A percentile compares a stretch with the other conserved stretches of the same genome.
Conservation (phyloP, 2,329 filamentous ascomycete species). For the Trichoderma endophyticum region DNA sequence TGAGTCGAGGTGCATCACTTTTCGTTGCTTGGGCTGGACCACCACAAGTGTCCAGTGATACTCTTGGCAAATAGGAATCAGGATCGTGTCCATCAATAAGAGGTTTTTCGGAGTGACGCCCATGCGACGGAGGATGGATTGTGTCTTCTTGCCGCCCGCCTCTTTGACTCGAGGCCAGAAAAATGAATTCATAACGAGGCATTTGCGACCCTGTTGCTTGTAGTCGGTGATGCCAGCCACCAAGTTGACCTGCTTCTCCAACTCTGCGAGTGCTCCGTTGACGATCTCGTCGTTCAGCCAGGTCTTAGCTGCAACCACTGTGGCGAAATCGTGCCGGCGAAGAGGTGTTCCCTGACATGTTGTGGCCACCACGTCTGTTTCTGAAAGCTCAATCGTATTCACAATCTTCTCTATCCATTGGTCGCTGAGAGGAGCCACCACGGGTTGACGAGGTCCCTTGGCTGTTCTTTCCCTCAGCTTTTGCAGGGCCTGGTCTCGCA, state of each 20-base stretch:
- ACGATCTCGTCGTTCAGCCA: slow-evolving; percentile 81
- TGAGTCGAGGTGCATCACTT: slow-evolving; percentile 68
- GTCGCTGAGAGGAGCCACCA: slow-evolving; percentile 30
- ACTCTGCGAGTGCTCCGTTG: slow-evolving; percentile 60
- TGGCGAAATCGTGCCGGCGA: slow-evolving; percentile 58
- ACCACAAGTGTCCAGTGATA: slow-evolving; percentile 71
- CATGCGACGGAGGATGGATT: slow-evolving; percentile 55
- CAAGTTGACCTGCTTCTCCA: slow-evolving; percentile 58
- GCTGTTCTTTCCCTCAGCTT: slow-evolving; percentile 23
- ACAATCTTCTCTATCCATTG: slow-evolving; percentile 25
- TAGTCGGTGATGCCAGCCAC: slow-evolving; percentile 50
- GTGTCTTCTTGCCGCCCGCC: slow-evolving; percentile 45
- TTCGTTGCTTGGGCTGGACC: slow-evolving; percentile 58
- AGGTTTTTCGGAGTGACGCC: slow-evolving; percentile 60
- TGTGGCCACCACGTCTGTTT: slow-evolving; percentile 36
- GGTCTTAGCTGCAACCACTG: slow-evolving; percentile 50
- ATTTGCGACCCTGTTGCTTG: slow-evolving; percentile 52
- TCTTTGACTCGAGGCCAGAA: slow-evolving; percentile 58
- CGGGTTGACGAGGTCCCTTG: slow-evolving; percentile 19
- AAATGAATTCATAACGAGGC: slow-evolving; percentile 61
- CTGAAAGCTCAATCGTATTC: neutral
- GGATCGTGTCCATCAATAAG: slow-evolving; percentile 61
- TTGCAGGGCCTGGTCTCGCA: slow-evolving; percentile 12
- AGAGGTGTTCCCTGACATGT: slow-evolving; percentile 52
- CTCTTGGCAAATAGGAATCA: slow-evolving; percentile 64